Evolutionary conservation across 73 alveolate species (phyloP), one percentile per base, ranked within the genome.

Genomic region (Paraurostyla sp.): DNA sequence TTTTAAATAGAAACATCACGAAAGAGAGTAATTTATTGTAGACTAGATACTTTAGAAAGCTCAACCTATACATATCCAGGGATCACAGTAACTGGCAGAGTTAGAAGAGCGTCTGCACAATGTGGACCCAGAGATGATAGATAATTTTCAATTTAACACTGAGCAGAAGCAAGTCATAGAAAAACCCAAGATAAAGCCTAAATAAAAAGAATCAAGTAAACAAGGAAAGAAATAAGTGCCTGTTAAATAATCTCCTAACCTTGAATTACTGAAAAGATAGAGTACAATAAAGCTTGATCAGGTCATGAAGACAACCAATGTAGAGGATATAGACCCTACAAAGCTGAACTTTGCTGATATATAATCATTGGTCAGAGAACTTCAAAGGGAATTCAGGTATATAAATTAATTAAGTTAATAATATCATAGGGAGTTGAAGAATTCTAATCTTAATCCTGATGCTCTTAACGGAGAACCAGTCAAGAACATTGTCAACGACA

Each of bases 311-410:
- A 9, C 33, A 38, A n/a, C 38, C 29, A 69, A 18, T 69, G 18
- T 69, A 35, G 84, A 69, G 25, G 84, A 69, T 3, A 69, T 41
- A 13, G 62, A 69, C 65, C 65, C 84, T 13, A 9, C 32, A 3
- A 33, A 69, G 18, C 11, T 69, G 62, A 69, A 69, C 62, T 69
- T 22, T 69, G 40, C 58, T 43, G 84, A 69, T 69, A 22, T 69
- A 16, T 18, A 69, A 69, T 22, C 41, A 36, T 36, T 69, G 7
- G 35, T 43, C 11, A 22, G 7, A n/a, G 84, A 69, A 69, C 36
- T 69, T 4, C 18, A 69, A 69, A 6, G 7, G 20, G 84, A 69
- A 25, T 69, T 35, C 35, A 33, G 40, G 58, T 38, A 69, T 35
- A 50, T 6, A 27, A 25, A 7, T 16, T 25, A 9, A 18, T 52